Evolutionary conservation across 1,139 yeast species (phyloP), one percentile per base, ranked within the genome.

Genomic region (Hansenula sp.): DNA sequence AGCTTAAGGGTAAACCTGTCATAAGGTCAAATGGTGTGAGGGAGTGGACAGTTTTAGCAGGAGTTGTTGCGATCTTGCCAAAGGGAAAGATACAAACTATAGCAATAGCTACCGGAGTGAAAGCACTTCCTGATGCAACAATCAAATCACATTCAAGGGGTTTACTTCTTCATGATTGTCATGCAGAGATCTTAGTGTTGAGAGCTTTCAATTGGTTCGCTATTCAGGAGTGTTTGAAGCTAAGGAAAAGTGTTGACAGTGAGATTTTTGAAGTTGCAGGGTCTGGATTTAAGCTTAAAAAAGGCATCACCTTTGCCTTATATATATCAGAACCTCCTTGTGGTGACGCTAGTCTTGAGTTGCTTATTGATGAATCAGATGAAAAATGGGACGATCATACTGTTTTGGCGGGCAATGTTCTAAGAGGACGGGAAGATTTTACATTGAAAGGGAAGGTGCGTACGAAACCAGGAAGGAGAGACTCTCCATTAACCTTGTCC

Each of bases 401-500:
- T 14, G 53, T 53, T 19, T 36, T 52, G 35, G 59, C 28, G 2
- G 60, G 56, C 40, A 58, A 64, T 6, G 61, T 69, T 1, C 39
- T 77, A 2, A 60, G 96, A 47, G 97, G 97, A 0, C 61, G 96
- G 34, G 77, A 73, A 33, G 71, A 78, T 53, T 84, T 77, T 50
- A 66, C 65, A 20, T 55, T 62, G 25, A 60, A 71, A 1, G 96
- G 96, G 0, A 60, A 68, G 4, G 89, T 89, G 0, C 67, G 98
- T 46, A 90, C 97, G 0, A 90, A 90, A 56, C 98, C 97, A 0
- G 98, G 97, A 2, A 62, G 97, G 40, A 60, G 70, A 16, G 97
- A 90, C 56, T 82, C 96, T 3, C 69, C 74, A 2, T 47, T 79
- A 3, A 76, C 95, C 0, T 61, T 73, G 32, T 84, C 95, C 32